Evolutionary conservation across 2,329 filamentous ascomycete genomes (phyloP).

Genomic region (Ambrosiella xylebori): DNA sequence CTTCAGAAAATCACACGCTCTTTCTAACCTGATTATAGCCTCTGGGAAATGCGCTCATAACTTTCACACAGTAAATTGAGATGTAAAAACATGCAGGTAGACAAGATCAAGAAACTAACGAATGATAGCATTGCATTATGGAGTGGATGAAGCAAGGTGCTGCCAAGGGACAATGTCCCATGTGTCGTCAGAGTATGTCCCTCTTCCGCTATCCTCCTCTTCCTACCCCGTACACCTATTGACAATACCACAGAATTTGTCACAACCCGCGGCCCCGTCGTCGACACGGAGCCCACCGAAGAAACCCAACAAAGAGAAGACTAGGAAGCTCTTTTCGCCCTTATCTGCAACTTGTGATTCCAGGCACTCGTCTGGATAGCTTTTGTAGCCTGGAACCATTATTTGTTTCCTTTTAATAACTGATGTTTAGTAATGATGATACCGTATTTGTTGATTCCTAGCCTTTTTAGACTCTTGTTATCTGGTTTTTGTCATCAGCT

Average conservation of each 20-base stretch:
- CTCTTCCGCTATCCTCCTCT: not conserved
- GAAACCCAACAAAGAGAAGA: not conserved
- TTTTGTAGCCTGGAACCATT: not conserved
- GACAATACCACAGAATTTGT: slow-evolving; percentile 8
- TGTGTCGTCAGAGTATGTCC: slow-evolving; percentile 78
- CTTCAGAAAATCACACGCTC: not conserved
- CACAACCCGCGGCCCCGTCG: not conserved
- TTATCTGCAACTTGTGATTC: not conserved
- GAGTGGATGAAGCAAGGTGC: slow-evolving; percentile 94
- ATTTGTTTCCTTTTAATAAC: not conserved
- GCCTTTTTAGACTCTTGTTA: not conserved
- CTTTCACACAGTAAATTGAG: slow-evolving; percentile 69
- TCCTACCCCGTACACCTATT: not conserved
- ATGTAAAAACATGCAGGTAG: not conserved
- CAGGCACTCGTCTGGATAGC: not conserved
- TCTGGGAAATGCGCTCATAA: slow-evolving; percentile 94
- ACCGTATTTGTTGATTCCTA: not conserved
- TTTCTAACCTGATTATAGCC: slow-evolving; percentile 34
- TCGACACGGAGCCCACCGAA: not conserved
- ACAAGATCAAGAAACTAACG: not conserved
- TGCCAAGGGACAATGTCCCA: slow-evolving; percentile 84
- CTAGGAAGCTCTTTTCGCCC: not conserved
- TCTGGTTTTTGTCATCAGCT: not conserved
- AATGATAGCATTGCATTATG: slow-evolving; percentile 68
- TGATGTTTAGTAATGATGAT: not conserved